Base-by-base conservation (phyloP, 345 rosid species). In the Hypericum perforatum region DNA sequence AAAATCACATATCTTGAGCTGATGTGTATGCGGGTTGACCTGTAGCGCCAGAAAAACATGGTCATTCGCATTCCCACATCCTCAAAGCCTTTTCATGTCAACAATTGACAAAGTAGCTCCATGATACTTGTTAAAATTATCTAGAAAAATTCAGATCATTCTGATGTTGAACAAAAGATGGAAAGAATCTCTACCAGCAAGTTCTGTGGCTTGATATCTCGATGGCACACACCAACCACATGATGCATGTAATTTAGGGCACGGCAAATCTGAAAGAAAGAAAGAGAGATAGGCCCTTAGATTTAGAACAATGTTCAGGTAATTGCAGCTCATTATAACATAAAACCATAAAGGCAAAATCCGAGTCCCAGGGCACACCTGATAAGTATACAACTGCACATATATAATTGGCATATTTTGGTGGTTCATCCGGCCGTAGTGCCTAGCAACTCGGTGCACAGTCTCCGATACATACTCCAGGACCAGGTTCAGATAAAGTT, bases 161-260 rank as follows among this genome's bases (percentile, higher is more conserved):
- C 32, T 22, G 32, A 22, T 22, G 32, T 22, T 22, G 49, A 45
- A 16, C n/a, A 45, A 7, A 6, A 9, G n/a, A 16, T 13, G 29
- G 22, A 5, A 12, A 46, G 50, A 32, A 16, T 11, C 14, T 81
- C 69, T 77, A 92, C 98, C 91, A 92, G 65, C 68, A 92, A 69
- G 73, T 92, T 92, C 68, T 89, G 97, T 15, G 99, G 99, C 78
- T 89, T 92, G 61, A 92, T 86, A 74, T 92, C 99, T 53, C 99
- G 97, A 62, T 92, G 99, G 58, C 95, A 89, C 52, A 89, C 95
- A 52, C 94, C 91, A 72, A 84, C 70, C 42, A 92, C 94, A 46
- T 78, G 70, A 63, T 92, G 99, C 62, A 92, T 69, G 75, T 89
- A 92, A 77, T 83, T 92, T 52, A 92, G 78, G 5, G 87, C 99